Percentiles rank a stretch among this genome's conserved stretches.
These are phyloP conservation scores for Boletus speciosus DNA, from an alignment of 768 basidiomycete genomes.

Conservation along the genomic window DNA sequence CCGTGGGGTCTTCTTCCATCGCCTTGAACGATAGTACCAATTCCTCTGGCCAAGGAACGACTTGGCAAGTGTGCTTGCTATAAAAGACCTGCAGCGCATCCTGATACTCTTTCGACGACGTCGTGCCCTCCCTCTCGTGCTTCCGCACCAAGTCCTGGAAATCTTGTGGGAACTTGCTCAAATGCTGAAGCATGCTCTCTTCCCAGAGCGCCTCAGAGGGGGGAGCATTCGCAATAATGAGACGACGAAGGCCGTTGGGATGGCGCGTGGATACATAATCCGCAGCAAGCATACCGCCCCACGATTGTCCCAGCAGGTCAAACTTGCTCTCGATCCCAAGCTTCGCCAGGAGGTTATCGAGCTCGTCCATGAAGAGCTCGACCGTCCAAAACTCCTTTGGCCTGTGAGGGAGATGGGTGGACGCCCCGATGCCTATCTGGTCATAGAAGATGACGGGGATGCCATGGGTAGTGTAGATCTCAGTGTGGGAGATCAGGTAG, in stretches of 20 bases:
- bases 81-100: constrained; percentile 27
- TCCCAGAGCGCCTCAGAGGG: constrained; percentile 27
- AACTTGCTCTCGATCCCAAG: constrained; percentile 40
- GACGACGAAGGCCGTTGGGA: constrained; percentile 36
- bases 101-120: constrained; percentile 30
- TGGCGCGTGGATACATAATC: constrained; percentile 37
- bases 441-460: constrained; percentile 48
- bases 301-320: constrained; percentile 50
- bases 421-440: constrained; percentile 43
- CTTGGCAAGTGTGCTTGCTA: constrained; percentile 31
- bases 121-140: constrained; percentile 33
- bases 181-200: constrained; percentile 17
- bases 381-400: constrained; percentile 40
- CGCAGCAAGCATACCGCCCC: constrained; percentile 50
- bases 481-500: constrained; percentile 36
- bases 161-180: constrained; percentile 27
- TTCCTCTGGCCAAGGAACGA: constrained; percentile 32
- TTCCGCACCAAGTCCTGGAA: constrained; percentile 23
- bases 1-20: constrained; percentile 30
- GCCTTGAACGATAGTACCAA: constrained; percentile 22
- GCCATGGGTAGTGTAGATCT: constrained; percentile 24
- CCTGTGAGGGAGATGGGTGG: constrained; percentile 41
- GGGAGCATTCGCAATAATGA: constrained; percentile 32
- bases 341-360: constrained; percentile 43
- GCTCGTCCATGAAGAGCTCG: constrained; percentile 50